Evolutionary conservation across 352 stramenopile species (phyloP), one percentile per base, ranked within the genome.

Genomic region (Phytophthora pini): DNA sequence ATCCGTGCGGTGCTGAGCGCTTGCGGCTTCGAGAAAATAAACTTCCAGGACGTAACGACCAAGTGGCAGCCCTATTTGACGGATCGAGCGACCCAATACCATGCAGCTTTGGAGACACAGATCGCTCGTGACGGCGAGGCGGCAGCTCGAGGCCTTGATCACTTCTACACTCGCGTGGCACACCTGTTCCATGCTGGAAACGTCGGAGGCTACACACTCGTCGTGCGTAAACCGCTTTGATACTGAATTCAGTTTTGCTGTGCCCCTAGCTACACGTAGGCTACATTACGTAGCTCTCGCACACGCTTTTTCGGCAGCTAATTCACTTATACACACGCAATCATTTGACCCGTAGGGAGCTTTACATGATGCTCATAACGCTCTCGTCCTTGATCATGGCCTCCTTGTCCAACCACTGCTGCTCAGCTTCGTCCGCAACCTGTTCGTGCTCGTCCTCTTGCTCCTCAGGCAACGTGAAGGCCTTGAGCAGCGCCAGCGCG

Each of bases 401-500:
- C 27, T 78, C 52, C 53, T 47, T 65, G 34, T 76, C 59, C 53
- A 69, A 12, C 49, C 52, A 49, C 49, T 71, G 40, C 17, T 70
- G 46, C 22, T 72, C 71, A 11, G 61, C 53, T 24, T 65, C 50
- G 22, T 68, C 41, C 20, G 41, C 31, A 47, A 50, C 44, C 66
- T 58, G 59, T 9, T 68, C 43, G 31, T 12, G 22, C 13, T 68
- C 66, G 10, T 64, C 24, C 73, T 65, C 38, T 12, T 77, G 57
- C 45, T 80, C 65, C 15, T 78, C 72, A 44, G 57, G 56, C 46
- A 78, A 43, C 39, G 89, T 91, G 68, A 99, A 99, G 38, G 81
- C 82, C 58, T 96, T 94, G 31, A 99, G 84, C 93, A 99, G 95
- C n/a, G 77, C 81, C n/a, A 99, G 69, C 27, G 95, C 87, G 61